These are phyloP conservation scores for Noccaea bulbosa DNA, from an alignment of 345 rosid genomes.

Conservation along the genomic window DNA sequence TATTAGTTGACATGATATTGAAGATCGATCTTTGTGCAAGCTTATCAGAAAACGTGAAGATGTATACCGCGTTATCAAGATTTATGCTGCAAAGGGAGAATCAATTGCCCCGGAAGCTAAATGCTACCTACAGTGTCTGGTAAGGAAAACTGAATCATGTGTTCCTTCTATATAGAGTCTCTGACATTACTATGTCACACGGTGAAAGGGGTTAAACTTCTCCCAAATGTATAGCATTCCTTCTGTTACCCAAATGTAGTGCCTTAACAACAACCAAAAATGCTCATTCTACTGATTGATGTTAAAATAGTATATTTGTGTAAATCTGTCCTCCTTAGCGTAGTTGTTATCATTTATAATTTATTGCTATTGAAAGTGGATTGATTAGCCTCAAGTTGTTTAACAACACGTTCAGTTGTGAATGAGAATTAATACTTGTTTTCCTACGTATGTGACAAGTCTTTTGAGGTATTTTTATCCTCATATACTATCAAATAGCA, in stretches of 20 bases:
- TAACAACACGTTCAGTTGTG: neutral
- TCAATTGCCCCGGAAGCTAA: slow-evolving; percentile 60
- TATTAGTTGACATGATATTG: slow-evolving; percentile 34
- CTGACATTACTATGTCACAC: slow-evolving; percentile 15
- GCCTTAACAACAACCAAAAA: neutral
- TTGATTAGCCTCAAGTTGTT: slow-evolving; percentile 3
- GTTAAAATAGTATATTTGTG: neutral
- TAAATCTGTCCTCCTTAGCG: neutral
- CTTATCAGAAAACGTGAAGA: slow-evolving; percentile 81
- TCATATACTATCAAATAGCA: slow-evolving; percentile 18
- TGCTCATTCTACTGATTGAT: neutral
- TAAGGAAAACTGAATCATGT: slow-evolving; percentile 54
- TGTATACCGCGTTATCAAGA: slow-evolving; percentile 70
- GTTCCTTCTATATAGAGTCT: neutral
- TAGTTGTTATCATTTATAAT: slow-evolving; percentile 11
- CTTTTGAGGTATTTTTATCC: slow-evolving; percentile 9
- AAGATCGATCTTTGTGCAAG: slow-evolving; percentile 46
- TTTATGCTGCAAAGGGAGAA: slow-evolving; percentile 68
- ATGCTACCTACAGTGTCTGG: slow-evolving; percentile 70
- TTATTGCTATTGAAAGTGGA: neutral
- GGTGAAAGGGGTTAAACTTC: neutral
- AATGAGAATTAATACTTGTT: slow-evolving; percentile 3
- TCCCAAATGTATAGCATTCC: neutral
- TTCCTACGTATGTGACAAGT: neutral
- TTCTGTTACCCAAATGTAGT: slow-evolving; percentile 13